Conservation (phyloP, 1,284 basidiomycete genomes). For the Ustilago lituana region DNA sequence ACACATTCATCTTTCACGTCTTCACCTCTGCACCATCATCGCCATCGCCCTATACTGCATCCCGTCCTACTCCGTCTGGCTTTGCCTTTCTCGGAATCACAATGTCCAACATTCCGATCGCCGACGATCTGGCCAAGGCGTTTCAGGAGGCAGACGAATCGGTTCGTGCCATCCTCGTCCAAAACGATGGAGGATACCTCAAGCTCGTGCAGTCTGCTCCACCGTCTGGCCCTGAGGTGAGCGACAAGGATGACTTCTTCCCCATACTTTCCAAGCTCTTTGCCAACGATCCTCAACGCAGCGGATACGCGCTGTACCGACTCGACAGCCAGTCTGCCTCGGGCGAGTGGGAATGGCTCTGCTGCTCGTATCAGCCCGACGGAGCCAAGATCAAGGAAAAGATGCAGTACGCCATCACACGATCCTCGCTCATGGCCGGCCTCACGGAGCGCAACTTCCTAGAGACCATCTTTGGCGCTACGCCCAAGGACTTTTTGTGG, state of each 20-base stretch:
- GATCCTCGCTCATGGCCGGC: conserved; percentile 49
- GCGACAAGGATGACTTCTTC: conserved; percentile 52
- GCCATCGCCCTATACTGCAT: no score
- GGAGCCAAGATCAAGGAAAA: conserved; percentile 60
- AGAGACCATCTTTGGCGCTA: conserved; percentile 58
- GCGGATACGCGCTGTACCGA: conserved; percentile 57
- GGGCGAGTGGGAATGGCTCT: conserved; percentile 61
- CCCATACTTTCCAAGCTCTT: conserved; percentile 49
- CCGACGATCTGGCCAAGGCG: conserved; percentile 35
- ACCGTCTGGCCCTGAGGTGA: conserved; percentile 21
- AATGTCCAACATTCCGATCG: conserved; percentile 49
- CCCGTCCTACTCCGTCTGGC: no score
- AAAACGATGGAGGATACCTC: conserved; percentile 51
- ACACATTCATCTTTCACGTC: background rate
- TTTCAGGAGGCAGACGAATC: conserved; percentile 35
- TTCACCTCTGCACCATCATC: background rate
- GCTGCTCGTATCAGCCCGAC: conserved; percentile 58
- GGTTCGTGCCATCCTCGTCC: conserved; percentile 53
- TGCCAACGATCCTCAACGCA: conserved; percentile 48
- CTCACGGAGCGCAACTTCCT: conserved; percentile 58
- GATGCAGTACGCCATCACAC: conserved; percentile 60
- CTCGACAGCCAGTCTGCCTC: conserved; percentile 56
- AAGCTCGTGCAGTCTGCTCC: conserved; percentile 35
- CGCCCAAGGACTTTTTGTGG: conserved; percentile 52
- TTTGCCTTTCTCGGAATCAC: background rate